Percentiles rank a stretch among this genome's conserved stretches.
These are phyloP conservation scores for Penicillium sp. DNA, from an alignment of 2,329 filamentous ascomycete genomes.

Conservation along the genomic window DNA sequence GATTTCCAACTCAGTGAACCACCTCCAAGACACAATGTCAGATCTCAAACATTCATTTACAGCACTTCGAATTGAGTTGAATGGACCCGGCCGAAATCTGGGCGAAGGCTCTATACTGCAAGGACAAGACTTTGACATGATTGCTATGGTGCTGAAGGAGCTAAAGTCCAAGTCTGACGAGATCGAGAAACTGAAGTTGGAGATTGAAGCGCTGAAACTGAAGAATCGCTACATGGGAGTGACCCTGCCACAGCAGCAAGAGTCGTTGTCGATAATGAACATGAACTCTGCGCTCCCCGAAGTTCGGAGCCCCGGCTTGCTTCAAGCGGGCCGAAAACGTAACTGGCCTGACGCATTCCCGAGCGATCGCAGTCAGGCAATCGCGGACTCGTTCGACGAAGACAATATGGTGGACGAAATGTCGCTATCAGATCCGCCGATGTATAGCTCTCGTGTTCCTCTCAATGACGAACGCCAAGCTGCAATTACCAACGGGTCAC, in stretches of 20 bases:
- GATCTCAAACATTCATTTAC: slow-evolving; percentile 43
- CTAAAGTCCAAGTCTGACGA: slow-evolving; percentile 42
- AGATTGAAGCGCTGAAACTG: slow-evolving; percentile 40
- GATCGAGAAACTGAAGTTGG: slow-evolving; percentile 40
- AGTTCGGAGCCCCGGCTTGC: slow-evolving; percentile 36
- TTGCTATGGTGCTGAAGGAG: slow-evolving; percentile 40
- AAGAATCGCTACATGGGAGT: slow-evolving; percentile 38
- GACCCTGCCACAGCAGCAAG: slow-evolving; percentile 17
- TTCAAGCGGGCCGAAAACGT: slow-evolving; percentile 36
- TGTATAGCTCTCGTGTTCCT: slow-evolving; percentile 27
- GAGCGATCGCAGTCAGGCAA: slow-evolving; percentile 24
- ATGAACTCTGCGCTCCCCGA: slow-evolving; percentile 25
- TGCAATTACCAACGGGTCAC: neutral
- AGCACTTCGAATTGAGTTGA: slow-evolving; percentile 39
- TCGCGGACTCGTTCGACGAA: slow-evolving; percentile 37
- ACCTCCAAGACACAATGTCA: slow-evolving; percentile 42
- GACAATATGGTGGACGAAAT: slow-evolving; percentile 33
- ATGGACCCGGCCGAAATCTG: slow-evolving; percentile 27
- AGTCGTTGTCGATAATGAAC: slow-evolving; percentile 5
- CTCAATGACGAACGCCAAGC: slow-evolving; percentile 18
- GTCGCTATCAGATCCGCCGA: slow-evolving; percentile 22
- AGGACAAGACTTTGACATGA: slow-evolving; percentile 37
- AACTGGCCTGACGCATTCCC: slow-evolving; percentile 33
- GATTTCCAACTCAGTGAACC: slow-evolving; percentile 41
- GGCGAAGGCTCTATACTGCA: slow-evolving; percentile 22